Evolutionary conservation across 495 filamentous ascomycete genomes (phyloP), one percentile per base, ranked within the genome.

Genomic region (Podospora conica): DNA sequence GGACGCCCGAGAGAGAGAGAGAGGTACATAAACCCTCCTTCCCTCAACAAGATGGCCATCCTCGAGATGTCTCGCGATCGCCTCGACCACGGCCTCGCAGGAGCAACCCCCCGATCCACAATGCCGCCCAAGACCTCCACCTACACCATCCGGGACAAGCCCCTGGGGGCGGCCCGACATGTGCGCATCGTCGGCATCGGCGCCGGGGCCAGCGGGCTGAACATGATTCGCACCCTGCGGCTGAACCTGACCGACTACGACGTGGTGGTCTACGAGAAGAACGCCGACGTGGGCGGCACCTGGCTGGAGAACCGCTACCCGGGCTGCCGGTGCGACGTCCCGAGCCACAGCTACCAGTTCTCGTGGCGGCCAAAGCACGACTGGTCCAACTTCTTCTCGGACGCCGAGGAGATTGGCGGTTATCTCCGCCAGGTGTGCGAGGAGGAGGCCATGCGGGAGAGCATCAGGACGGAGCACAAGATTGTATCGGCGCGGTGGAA

Each of bases 191-290:
- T 83, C 58, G 78, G 74, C 33, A 79, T 83, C 57, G 81, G 82
- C 1, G 82, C 82, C 27, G 81, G 81, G n/a, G 77, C 77, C 9
- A 82, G 78, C 67, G 80, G 81, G 22, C 72, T 84, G 63, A 79
- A 83, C 65, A 69, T 82, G 72, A 71, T 81, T 64, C 76, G 77
- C 48, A 79, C 79, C 18, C 71, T 82, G 23, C 74, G 75, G 27
- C 72, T 74, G 55, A 78, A 78, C 66, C 66, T 82, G 53, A 73
- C 64, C 63, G 74, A 80, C 71, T 81, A 78, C 58, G 84, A 89
- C 15, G 77, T 88, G 25, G 81, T 83, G 31, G 82, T 92, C 53
- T 95, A 91, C 74, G 91, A 95, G 73, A 93, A 93, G 82, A 93
- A 93, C 68, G 72, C 74, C 1, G 89, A 89, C 57, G 80, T 86